These are phyloP conservation scores for Penicillium sp. DNA, from an alignment of 2,329 filamentous ascomycete genomes.

Conservation along the genomic window DNA sequence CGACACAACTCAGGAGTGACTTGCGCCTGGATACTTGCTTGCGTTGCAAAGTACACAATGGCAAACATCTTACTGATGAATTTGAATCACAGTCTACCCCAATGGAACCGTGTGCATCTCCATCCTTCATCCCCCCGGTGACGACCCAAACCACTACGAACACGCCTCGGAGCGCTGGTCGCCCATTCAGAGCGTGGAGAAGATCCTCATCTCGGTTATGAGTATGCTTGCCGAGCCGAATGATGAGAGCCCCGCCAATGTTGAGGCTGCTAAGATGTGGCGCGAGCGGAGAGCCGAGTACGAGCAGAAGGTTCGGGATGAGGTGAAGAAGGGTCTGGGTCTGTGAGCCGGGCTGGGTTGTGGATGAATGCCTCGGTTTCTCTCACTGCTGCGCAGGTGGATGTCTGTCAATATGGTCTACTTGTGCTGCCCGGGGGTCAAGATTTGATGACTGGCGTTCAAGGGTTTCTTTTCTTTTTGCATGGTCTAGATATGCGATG, in stretches of 20 bases:
- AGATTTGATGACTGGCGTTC: slow-evolving; percentile 28
- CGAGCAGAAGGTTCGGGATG: slow-evolving; percentile 78
- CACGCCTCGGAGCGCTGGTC: slow-evolving; percentile 94
- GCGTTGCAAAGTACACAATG: background rate
- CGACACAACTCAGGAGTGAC: slow-evolving; percentile 25
- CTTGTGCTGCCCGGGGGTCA: slow-evolving; percentile 1
- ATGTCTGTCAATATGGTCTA: background rate
- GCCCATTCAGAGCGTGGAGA: slow-evolving; percentile 95
- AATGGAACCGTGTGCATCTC: slow-evolving; percentile 94
- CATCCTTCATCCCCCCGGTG: slow-evolving; percentile 94
- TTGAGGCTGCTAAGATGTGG: slow-evolving; percentile 97
- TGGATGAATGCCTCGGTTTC: slow-evolving; percentile 4
- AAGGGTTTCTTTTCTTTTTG: slow-evolving; percentile 16
- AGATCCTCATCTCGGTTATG: slow-evolving; percentile 95
- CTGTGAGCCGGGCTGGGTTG: slow-evolving; percentile 50
- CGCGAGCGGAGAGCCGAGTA: slow-evolving; percentile 79
- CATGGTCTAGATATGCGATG: slow-evolving; percentile 20
- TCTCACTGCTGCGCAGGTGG: background rate
- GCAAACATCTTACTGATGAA: background rate
- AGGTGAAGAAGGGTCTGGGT: slow-evolving; percentile 76
- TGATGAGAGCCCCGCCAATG: slow-evolving; percentile 93
- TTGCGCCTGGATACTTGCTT: background rate
- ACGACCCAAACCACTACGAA: slow-evolving; percentile 98
- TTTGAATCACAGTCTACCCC: slow-evolving; percentile 67
- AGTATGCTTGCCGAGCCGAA: slow-evolving; percentile 98